Evolutionary conservation across 371 early-diverging fungal genomes (phyloP).

Genomic region (Massospora cicadina): DNA sequence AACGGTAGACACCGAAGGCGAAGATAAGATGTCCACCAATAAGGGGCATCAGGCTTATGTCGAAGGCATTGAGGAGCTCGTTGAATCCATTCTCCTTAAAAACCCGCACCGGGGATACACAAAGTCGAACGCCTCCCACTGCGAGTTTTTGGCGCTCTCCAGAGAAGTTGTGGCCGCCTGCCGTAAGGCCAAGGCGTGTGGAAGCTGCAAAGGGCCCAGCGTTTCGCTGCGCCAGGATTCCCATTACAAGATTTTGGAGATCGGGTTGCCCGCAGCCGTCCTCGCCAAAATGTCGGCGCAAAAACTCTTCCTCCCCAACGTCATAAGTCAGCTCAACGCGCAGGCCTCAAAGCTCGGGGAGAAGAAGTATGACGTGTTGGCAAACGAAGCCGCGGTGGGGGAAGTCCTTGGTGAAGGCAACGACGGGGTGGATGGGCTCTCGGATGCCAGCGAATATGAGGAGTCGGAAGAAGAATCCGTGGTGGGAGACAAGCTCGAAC

Average conservation of each 20-base stretch:
- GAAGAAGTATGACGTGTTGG: conserved; percentile 17
- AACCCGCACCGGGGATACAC: conserved; percentile 17
- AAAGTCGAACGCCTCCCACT: conserved; percentile 18
- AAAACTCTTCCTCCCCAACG: conserved; percentile 24
- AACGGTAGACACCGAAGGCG: conserved; percentile 10
- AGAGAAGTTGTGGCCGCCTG: not conserved
- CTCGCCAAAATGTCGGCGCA: conserved; percentile 41
- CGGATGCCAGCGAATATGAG: conserved; percentile 15
- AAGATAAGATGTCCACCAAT: conserved; percentile 23
- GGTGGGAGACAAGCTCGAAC: conserved; percentile 4
- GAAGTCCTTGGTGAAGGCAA: not conserved
- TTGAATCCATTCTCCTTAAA: not conserved
- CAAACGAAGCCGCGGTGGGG: conserved; percentile 15
- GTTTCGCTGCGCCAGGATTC: conserved; percentile 74
- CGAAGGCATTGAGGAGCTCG: conserved; percentile 26
- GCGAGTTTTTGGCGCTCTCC: not conserved
- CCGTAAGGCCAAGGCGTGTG: not conserved
- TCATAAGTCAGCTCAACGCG: conserved; percentile 16
- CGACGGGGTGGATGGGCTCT: conserved; percentile 14
- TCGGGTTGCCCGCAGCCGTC: conserved; percentile 50
- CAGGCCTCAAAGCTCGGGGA: conserved; percentile 17
- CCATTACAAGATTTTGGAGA: conserved; percentile 70
- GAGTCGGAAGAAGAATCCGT: conserved; percentile 5
- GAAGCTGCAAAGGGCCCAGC: conserved; percentile 25
- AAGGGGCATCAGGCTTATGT: conserved; percentile 24